Evolutionary conservation across 768 basidiomycete species (phyloP).

Genomic region (Tylopilus felleus): DNA sequence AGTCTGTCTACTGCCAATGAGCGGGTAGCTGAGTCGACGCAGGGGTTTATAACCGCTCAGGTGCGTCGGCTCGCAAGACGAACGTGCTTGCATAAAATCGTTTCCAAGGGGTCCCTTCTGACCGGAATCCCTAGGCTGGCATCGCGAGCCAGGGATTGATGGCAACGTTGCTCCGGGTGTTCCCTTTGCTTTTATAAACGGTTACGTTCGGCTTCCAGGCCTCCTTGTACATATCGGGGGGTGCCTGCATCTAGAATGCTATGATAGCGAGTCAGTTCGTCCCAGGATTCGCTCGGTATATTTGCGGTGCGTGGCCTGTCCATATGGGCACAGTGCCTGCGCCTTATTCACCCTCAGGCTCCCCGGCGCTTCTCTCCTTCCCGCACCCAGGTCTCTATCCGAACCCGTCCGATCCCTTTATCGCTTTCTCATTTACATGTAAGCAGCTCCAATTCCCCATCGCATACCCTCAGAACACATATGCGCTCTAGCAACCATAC

Average conservation of each 20-base stretch:
- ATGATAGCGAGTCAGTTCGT: slow-evolving; percentile 13
- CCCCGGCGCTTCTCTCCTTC: slow-evolving; percentile 12
- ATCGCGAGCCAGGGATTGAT: slow-evolving; percentile 9
- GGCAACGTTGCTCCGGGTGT: slow-evolving; percentile 5
- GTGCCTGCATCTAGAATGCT: slow-evolving; percentile 8
- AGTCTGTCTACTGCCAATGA: slow-evolving; percentile 8
- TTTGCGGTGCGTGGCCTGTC: slow-evolving; percentile 18
- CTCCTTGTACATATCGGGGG: slow-evolving; percentile 31
- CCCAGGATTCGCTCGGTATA: slow-evolving; percentile 22
- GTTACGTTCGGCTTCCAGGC: slow-evolving; percentile 17
- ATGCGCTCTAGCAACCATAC: not conserved
- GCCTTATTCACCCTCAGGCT: not conserved
- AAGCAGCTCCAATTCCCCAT: not conserved
- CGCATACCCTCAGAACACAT: not conserved
- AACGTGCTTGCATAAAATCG: slow-evolving; percentile 35
- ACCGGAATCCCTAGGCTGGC: slow-evolving; percentile 10
- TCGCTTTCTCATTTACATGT: not conserved
- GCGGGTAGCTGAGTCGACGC: slow-evolving; percentile 17
- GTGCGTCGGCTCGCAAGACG: slow-evolving; percentile 25
- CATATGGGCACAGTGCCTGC: slow-evolving; percentile 9
- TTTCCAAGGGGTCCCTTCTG: slow-evolving; percentile 1
- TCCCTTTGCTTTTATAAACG: slow-evolving; percentile 32
- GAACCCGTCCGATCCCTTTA: slow-evolving; percentile 20
- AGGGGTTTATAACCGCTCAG: slow-evolving; percentile 19
- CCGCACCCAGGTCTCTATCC: slow-evolving; percentile 7